Percentiles rank a stretch among this genome's conserved stretches.
Evolutionary conservation across 2,329 filamentous ascomycete genomes (phyloP).

Genomic region (Laburnicola sp.): DNA sequence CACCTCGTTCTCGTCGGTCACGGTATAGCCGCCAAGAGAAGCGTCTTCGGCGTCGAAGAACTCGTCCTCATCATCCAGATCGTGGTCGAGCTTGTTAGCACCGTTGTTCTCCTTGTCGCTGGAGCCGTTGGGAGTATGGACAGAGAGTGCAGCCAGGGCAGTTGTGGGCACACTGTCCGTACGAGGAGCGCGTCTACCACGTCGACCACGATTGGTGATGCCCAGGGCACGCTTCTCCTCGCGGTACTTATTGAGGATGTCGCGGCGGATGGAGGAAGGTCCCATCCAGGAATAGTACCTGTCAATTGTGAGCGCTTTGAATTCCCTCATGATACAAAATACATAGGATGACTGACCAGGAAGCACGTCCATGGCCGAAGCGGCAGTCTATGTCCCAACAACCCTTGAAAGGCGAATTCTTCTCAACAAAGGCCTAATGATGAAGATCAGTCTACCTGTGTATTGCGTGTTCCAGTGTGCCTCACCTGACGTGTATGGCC

Average conservation of each 20-base stretch:
- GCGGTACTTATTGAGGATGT: constrained; percentile 11
- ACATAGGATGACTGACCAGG: constrained; percentile 10
- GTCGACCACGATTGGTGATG: neutral
- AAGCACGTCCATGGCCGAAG: constrained; percentile 14
- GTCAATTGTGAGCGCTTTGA: neutral
- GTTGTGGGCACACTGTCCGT: neutral
- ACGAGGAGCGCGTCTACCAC: constrained; percentile 6
- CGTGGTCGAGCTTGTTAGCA: neutral
- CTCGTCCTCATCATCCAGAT: constrained; percentile 18
- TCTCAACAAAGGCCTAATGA: constrained; percentile 10
- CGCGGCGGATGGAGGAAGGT: constrained; percentile 10
- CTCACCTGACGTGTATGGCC: constrained; percentile 5
- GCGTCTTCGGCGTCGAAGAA: constrained; percentile 22
- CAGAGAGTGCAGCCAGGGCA: neutral
- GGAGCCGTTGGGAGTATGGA: neutral
- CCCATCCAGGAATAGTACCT: constrained; percentile 24
- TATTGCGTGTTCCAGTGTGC: too few relatives aligned
- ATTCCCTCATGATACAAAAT: neutral
- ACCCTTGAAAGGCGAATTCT: constrained; percentile 17
- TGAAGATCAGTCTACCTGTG: too few relatives aligned
- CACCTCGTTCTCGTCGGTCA: neutral
- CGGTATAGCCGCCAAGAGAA: neutral
- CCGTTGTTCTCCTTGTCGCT: constrained; percentile 6
- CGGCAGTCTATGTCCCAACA: constrained; percentile 22
- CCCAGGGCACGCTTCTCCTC: constrained; percentile 8